Percentiles rank a stretch among this genome's conserved stretches.
Evolutionary conservation across 1,284 basidiomycete species (phyloP).

Genomic region (Heterobasidion parviporum): DNA sequence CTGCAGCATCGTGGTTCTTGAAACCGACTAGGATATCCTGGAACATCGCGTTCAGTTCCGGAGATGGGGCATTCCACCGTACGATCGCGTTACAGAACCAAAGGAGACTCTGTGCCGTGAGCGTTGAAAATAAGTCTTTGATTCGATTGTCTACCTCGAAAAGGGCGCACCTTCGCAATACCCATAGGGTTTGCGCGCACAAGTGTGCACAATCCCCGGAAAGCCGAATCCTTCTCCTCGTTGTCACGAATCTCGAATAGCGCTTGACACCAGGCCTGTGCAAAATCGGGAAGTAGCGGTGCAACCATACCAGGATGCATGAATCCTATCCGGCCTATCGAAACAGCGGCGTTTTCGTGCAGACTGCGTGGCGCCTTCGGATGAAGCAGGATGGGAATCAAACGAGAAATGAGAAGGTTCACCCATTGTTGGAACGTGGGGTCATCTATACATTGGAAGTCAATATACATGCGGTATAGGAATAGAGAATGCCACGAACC

Average conservation of each 20-base stretch:
- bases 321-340: constrained; percentile 94
- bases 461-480: neutral
- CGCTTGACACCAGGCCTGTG: constrained; percentile 95
- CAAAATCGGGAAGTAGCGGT: constrained; percentile 85
- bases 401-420: constrained; percentile 74
- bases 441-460: constrained; percentile 40
- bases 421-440: constrained; percentile 87
- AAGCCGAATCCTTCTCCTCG: constrained; percentile 99
- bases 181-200: constrained; percentile 92
- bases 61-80: constrained; percentile 85
- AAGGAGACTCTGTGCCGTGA: constrained; percentile 59
- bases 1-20: constrained; percentile 73
- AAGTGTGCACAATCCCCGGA: constrained; percentile 94
- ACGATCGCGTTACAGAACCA: constrained; percentile 99
- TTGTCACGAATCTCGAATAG: constrained; percentile 99
- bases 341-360: constrained; percentile 97
- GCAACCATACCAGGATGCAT: constrained; percentile 88
- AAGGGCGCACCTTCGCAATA: constrained; percentile 49
- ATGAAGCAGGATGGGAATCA: constrained; percentile 90
- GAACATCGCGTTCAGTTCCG: constrained; percentile 89
- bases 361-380: constrained; percentile 90
- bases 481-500: constrained; percentile 33
- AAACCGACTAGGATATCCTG: constrained; percentile 76
- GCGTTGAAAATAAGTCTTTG: neutral
- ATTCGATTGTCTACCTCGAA: neutral